Evolutionary conservation across 2,329 filamentous ascomycete species (phyloP).

Genomic region (Ophiognomonia clavigignenti-juglandacearum): DNA sequence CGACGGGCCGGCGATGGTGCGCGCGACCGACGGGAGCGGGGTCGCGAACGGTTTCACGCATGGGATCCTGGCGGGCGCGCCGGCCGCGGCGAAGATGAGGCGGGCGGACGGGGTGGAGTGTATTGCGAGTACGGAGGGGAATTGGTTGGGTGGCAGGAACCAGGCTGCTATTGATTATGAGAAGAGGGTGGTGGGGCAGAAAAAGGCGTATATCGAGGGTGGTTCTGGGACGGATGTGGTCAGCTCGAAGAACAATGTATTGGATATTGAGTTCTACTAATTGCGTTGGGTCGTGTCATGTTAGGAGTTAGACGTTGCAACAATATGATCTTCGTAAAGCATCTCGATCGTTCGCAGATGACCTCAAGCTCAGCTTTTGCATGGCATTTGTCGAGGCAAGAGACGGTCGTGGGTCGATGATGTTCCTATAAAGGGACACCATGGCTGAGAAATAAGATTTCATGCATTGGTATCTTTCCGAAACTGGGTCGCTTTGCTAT

Average conservation of each 20-base stretch:
- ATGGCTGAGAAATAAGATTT: too few relatives aligned
- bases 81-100: slow-evolving; percentile 8
- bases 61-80: slow-evolving; percentile 4
- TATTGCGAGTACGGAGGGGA: slow-evolving; percentile 8
- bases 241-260: slow-evolving; percentile 5
- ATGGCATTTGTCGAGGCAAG: background rate
- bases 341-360: background rate
- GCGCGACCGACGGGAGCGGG: slow-evolving; percentile 5
- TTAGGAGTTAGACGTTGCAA: background rate
- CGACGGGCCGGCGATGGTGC: slow-evolving; percentile 9
- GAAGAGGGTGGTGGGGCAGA: slow-evolving; percentile 9
- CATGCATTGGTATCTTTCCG: too few relatives aligned
- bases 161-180: slow-evolving; percentile 11
- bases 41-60: slow-evolving; percentile 5
- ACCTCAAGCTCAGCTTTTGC: background rate
- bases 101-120: slow-evolving; percentile 8
- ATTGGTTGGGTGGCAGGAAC: slow-evolving; percentile 10
- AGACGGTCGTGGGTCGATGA: background rate
- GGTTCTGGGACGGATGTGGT: slow-evolving; percentile 7
- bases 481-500: too few relatives aligned
- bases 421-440: background rate
- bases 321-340: background rate
- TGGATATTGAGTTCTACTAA: slow-evolving; percentile 9
- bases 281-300: background rate
- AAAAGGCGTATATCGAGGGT: slow-evolving; percentile 7